Conservation (phyloP, 495 filamentous ascomycete genomes). For the Podospora bellae-mahoneyi region DNA sequence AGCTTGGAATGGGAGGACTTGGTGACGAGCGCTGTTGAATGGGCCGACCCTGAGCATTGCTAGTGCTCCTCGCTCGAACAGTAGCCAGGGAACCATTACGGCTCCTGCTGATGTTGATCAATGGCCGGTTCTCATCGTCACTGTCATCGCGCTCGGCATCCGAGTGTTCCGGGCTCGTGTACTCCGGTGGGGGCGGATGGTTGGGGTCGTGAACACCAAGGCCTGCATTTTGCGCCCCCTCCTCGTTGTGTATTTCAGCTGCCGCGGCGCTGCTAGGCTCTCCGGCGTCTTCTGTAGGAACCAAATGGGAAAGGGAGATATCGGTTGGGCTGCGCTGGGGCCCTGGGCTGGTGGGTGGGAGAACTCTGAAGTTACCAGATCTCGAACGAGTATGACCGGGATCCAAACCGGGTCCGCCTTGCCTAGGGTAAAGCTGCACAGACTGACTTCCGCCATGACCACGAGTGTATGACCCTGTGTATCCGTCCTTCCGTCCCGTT, state of each 20-base stretch:
- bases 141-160: slow-evolving; percentile 49
- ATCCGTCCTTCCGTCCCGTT: slow-evolving; percentile 65
- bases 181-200: slow-evolving; percentile 65
- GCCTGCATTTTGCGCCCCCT: slow-evolving; percentile 37
- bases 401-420: slow-evolving; percentile 32
- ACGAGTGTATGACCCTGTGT: slow-evolving; percentile 53
- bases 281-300: slow-evolving; percentile 71
- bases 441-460: slow-evolving; percentile 50
- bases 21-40: slow-evolving; percentile 20
- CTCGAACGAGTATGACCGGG: slow-evolving; percentile 51
- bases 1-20: slow-evolving; percentile 61
- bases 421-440: slow-evolving; percentile 37
- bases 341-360: slow-evolving; percentile 78
- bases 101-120: slow-evolving; percentile 38
- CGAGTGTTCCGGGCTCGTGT: slow-evolving; percentile 64
- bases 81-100: slow-evolving; percentile 45
- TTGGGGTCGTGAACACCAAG: slow-evolving; percentile 34
- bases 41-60: slow-evolving; percentile 1
- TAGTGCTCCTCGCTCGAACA: slow-evolving; percentile 34
- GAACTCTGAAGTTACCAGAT: slow-evolving; percentile 60
- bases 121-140: slow-evolving; percentile 40
- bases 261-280: slow-evolving; percentile 62
- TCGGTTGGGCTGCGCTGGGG: slow-evolving; percentile 91
- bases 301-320: slow-evolving; percentile 79
- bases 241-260: slow-evolving; percentile 31